Conservation (phyloP, 2,329 filamentous ascomycete species). For the Xylariaceae sp. region DNA sequence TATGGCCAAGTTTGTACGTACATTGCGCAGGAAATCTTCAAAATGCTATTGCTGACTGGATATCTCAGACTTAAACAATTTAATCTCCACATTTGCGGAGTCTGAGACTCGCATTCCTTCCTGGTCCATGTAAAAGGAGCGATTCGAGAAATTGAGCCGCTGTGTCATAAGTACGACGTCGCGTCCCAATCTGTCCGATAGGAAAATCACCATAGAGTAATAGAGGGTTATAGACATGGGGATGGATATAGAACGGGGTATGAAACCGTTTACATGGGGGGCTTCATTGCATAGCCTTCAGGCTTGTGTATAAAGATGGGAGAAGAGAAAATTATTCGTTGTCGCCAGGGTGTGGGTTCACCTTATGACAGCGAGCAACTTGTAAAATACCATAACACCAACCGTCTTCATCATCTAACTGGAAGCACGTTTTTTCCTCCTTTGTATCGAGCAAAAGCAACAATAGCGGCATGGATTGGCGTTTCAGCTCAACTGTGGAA, state of each 20-base stretch:
- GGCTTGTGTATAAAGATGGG: conserved; percentile 44
- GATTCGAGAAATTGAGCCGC: conserved; percentile 34
- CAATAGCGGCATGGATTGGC: conserved; percentile 17
- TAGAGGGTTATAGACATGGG: conserved; percentile 43
- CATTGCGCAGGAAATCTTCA: conserved; percentile 21
- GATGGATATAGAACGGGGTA: conserved; percentile 33
- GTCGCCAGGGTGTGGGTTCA: conserved; percentile 5
- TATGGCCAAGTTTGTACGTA: conserved; percentile 87
- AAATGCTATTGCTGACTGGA: conserved; percentile 21
- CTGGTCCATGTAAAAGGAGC: conserved; percentile 39
- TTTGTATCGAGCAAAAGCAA: conserved; percentile 20
- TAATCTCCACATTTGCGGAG: conserved; percentile 40
- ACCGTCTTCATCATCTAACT: conserved; percentile 21
- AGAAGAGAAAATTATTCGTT: conserved; percentile 34
- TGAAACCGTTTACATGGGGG: conserved; percentile 31
- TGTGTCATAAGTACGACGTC: conserved; percentile 31
- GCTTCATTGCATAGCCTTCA: conserved; percentile 43
- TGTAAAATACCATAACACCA: conserved; percentile 31
- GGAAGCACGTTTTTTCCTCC: conserved; percentile 20
- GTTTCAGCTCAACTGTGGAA: conserved; percentile 9
- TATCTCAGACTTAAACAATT: conserved; percentile 42
- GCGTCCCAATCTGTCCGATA: conserved; percentile 39
- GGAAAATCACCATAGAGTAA: conserved; percentile 46
- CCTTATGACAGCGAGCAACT: conserved; percentile 14
- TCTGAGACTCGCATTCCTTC: conserved; percentile 40